Base-by-base conservation (phyloP, 1,284 basidiomycete genomes). In the Moesziomyces sp. region DNA sequence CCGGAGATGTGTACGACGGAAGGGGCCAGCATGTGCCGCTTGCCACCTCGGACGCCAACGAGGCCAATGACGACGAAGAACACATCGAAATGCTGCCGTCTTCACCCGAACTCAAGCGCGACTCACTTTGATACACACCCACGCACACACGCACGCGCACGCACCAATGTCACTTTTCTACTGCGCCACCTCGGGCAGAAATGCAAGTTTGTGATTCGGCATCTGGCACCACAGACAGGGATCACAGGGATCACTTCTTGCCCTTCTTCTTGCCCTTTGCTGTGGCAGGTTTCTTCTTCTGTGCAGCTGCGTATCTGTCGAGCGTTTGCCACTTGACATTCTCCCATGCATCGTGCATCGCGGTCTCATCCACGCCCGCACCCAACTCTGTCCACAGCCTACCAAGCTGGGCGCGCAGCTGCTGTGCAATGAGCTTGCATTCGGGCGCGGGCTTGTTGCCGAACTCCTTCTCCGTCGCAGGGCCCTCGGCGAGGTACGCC, bases 401-500 rank as follows among this genome's bases (percentile, higher is more conserved):
- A 0, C 45, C 38, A 13, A 69, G 68, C 8, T 62, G 58, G 5
- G 42, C 46, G 3, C 76, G 53, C 13, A 79, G 43, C 50, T 45
- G 35, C 6, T 52, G 42, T 0, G 74, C 68, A 6, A 77, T 63
- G 2, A 61, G 58, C 21, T 69, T 71, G 58, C 77, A 79, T 21
- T 69, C 67, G 7, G 50, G 52, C 2, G 74, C 72, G 13, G 67
- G 59, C 46, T 79, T 79, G 56, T 75, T 77, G 18, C 77, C 77
- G 35, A 79, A 79, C 46, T 79, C 77, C 28, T 68, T 56, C 45
- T 66, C 62, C 13, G 74, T 74, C 3, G 65, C 74, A 13, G 73
- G 47, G 0, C 72, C 71, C 23, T 77, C 66, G n/a, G 74, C 76
- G 16, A 83, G 57, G 54, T 83, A 83, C 1, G 81, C 81, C 45